Conservation (phyloP, 768 basidiomycete species). For the Lactifluus rugatus region DNA sequence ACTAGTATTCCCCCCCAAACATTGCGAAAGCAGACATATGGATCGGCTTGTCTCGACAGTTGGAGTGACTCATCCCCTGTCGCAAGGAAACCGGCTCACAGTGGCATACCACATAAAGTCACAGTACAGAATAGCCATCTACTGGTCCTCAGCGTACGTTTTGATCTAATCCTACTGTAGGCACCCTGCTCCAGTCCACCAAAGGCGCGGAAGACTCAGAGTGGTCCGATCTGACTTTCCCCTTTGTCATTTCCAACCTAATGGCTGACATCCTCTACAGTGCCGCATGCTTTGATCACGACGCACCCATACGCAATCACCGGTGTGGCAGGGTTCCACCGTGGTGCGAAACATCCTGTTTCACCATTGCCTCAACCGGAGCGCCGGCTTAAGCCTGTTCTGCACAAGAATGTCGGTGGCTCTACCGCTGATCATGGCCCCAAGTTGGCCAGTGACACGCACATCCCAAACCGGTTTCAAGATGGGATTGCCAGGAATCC, state of each 20-base stretch:
- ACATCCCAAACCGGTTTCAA: background rate
- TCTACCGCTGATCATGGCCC: background rate
- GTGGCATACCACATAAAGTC: too few species aligned
- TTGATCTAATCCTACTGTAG: slow-evolving; percentile 3
- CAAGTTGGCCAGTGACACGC: background rate
- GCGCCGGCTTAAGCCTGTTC: slow-evolving; percentile 4
- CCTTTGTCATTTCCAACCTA: background rate
- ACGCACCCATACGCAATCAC: slow-evolving; percentile 4
- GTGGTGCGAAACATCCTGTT: background rate
- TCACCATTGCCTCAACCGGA: background rate
- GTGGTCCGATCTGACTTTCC: background rate
- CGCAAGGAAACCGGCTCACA: background rate
- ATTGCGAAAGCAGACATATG: slow-evolving; percentile 2
- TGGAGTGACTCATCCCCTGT: background rate
- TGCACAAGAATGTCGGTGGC: background rate
- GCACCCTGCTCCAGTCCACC: background rate
- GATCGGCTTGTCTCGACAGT: background rate
- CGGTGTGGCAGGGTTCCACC: slow-evolving; percentile 13
- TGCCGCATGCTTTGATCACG: background rate
- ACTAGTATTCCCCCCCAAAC: background rate
- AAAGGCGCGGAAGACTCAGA: background rate
- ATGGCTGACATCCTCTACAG: background rate
- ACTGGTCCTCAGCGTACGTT: background rate
- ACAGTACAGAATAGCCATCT: background rate
- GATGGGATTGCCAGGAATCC: background rate